A percentile compares a stretch with the other conserved stretches of the same genome.
Evolutionary conservation across 2,329 filamentous ascomycete species (phyloP).

Genomic region (Ramularia collo-cygni): DNA sequence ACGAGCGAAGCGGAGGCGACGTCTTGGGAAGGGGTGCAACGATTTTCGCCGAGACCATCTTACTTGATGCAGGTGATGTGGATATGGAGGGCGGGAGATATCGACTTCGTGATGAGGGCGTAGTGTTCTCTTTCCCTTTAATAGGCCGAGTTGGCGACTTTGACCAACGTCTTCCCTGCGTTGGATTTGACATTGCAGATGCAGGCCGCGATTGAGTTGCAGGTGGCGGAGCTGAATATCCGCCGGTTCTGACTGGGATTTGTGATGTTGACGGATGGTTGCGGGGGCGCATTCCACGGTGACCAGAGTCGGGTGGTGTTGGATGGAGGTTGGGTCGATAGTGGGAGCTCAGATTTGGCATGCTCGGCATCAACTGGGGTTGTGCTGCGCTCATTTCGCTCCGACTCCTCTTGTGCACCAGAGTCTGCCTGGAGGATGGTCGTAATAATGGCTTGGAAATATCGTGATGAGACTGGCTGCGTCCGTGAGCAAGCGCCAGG

Average conservation of each 20-base stretch:
- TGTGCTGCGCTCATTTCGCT: constrained; percentile 26
- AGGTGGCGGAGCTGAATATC: constrained; percentile 20
- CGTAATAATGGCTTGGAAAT: constrained; percentile 19
- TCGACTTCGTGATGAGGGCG: constrained; percentile 25
- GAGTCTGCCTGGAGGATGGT: constrained; percentile 12
- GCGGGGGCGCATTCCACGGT: constrained; percentile 9
- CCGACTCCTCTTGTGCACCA: constrained; percentile 29
- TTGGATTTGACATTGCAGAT: constrained; percentile 23
- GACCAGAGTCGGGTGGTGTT: constrained; percentile 21
- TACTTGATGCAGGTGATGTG: constrained; percentile 21
- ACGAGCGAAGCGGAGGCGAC: constrained; percentile 74
- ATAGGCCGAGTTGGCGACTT: constrained; percentile 26
- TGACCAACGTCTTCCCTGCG: constrained; percentile 18
- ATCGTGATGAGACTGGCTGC: constrained; percentile 48
- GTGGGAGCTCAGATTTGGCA: constrained; percentile 23
- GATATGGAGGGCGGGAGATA: constrained; percentile 27
- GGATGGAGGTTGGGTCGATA: constrained; percentile 17
- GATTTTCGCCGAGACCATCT: constrained; percentile 62
- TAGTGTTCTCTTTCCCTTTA: constrained; percentile 24
- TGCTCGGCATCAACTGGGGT: constrained; percentile 20
- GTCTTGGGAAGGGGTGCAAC: constrained; percentile 62
- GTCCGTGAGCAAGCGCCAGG: constrained; percentile 46
- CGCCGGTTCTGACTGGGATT: constrained; percentile 28
- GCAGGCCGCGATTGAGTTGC: constrained; percentile 23
- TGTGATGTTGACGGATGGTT: constrained; percentile 20